Evolutionary conservation across 257 asterid species (phyloP).

Genomic region (Solanum sitiens): DNA sequence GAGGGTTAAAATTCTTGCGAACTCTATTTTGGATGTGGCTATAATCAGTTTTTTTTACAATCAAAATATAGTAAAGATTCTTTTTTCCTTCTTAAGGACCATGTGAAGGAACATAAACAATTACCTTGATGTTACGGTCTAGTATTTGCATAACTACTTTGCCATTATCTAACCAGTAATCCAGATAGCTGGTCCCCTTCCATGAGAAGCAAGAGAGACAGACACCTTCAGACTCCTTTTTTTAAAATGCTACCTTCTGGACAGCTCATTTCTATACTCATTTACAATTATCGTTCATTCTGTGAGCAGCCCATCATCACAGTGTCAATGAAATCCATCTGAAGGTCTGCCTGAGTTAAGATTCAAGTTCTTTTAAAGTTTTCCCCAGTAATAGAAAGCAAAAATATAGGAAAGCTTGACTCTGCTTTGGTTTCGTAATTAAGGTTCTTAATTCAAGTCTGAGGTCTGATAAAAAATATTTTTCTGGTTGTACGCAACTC

Average conservation of each 20-base stretch:
- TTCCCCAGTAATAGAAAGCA: neutral
- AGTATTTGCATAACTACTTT: neutral
- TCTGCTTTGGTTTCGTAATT: neutral
- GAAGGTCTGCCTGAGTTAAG: neutral
- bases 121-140: neutral
- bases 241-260: neutral
- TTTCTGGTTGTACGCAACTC: neutral
- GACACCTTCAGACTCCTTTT: neutral
- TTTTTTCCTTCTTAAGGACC: neutral
- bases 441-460: neutral
- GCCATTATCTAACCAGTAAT: neutral
- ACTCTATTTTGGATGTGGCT: neutral
- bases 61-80: neutral
- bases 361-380: neutral
- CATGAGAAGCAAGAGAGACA: neutral
- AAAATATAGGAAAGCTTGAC: neutral
- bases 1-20: neutral
- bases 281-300: neutral
- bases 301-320: neutral
- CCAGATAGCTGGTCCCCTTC: neutral
- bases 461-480: neutral
- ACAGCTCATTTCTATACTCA: neutral
- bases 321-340: neutral
- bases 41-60: neutral
- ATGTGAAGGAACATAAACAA: neutral